Conservation (phyloP, 1,284 basidiomycete species). For the Moesziomyces sp. region DNA sequence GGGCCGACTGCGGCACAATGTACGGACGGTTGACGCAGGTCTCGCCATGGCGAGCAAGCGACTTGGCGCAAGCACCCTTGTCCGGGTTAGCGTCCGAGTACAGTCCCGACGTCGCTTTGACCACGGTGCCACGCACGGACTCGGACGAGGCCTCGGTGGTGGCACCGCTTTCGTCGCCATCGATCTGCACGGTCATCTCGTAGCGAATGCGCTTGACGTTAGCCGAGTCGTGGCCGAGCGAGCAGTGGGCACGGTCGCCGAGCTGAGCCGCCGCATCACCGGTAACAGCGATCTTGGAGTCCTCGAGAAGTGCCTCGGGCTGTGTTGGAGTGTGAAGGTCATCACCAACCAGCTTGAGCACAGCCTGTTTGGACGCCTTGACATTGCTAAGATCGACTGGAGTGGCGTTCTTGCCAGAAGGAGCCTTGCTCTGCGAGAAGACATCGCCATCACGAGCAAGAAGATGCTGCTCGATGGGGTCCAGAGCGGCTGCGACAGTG, state of each 20-base stretch:
- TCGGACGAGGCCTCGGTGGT: slow-evolving; percentile 1
- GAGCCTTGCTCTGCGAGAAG: slow-evolving; percentile 8
- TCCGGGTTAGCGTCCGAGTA: slow-evolving; percentile 25
- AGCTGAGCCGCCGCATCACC: neutral
- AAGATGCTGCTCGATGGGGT: slow-evolving; percentile 28
- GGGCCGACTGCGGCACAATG: slow-evolving; percentile 24
- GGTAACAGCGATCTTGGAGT: slow-evolving; percentile 10
- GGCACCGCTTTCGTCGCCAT: slow-evolving; percentile 34
- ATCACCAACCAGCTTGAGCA: slow-evolving; percentile 24
- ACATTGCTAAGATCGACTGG: slow-evolving; percentile 15
- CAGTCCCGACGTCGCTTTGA: slow-evolving; percentile 36
- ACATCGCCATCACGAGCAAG: slow-evolving; percentile 4
- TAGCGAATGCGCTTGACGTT: slow-evolving; percentile 37
- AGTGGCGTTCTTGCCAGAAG: slow-evolving; percentile 26
- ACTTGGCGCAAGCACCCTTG: slow-evolving; percentile 36
- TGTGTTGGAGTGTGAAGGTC: slow-evolving; percentile 18
- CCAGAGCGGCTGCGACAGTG: slow-evolving; percentile 17
- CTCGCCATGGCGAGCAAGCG: slow-evolving; percentile 32
- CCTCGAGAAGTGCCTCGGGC: neutral
- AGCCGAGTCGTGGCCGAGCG: slow-evolving; percentile 10
- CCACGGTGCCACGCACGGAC: slow-evolving; percentile 7
- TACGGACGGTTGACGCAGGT: slow-evolving; percentile 35
- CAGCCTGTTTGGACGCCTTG: slow-evolving; percentile 3
- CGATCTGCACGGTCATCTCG: slow-evolving; percentile 22
- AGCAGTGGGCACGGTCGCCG: slow-evolving; percentile 26